Base-by-base conservation (phyloP, 805 yeast genomes). In the Jamesozyma rosinii region DNA sequence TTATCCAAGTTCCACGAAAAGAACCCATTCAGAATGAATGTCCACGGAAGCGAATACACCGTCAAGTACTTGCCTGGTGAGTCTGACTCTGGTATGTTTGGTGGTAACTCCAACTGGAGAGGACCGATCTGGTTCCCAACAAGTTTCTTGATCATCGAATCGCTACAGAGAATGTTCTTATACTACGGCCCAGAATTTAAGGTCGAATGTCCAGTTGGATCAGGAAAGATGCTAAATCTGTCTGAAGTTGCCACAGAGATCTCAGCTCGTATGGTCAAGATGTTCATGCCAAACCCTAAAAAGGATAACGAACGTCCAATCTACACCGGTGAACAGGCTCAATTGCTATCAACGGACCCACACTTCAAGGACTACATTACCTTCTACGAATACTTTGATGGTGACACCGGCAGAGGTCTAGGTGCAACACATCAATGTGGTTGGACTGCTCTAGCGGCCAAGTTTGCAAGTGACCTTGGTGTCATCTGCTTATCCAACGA, bases 91-190 rank as follows among this genome's bases (percentile, higher is more conserved):
- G 95, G 95, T 4, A 76, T 89, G 76, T 88, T 88, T 72, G 97
- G 97, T 40, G 97, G 97, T 46, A 88, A 88, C 62, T 87, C 95
- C 19, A 88, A 88, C 65, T 88, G 97, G 97, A 75, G 97, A 63
- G 97, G 97, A 2, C 96, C 97, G 14, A 87, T 88, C 52, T 88
- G 97, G 97, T 87, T 88, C 71, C 95, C 97, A 18, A 85, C 85
- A 11, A 88, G 83, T 56, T 88, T 88, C 63, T 68, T 88, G 48
- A 67, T 88, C 33, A 85, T 88, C 45, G 97, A 88, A 67, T 78
- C 95, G 0, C 69, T 88, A 53, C 92, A 88, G 64, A 72, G 95
- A 54, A 86, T 86, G 63, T 86, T 81, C 62, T 68, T 88, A 56
- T 88, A 87, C 68, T 88, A 87, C 61, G 97, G 97, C 11, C 79